Conservation (phyloP, 192 early-diverging fungal genomes). For the Coemansia sp. region DNA sequence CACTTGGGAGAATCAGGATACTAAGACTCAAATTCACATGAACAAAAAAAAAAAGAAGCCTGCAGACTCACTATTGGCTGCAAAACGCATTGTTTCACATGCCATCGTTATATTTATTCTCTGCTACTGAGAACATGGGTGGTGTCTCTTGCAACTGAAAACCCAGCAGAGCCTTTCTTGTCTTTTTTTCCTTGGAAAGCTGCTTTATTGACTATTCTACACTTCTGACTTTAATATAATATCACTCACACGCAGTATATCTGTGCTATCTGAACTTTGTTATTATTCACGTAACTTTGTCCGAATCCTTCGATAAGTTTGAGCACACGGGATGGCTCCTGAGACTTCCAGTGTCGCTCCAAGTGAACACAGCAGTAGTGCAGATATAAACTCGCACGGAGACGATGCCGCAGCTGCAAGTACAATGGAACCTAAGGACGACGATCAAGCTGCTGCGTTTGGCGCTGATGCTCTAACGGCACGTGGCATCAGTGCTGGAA, state of each 20-base stretch:
- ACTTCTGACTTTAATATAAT: neutral
- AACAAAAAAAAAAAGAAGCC: neutral
- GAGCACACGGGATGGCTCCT: neutral
- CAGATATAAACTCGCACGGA: neutral
- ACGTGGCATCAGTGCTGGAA: constrained; percentile 2
- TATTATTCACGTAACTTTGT: neutral
- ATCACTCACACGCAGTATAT: neutral
- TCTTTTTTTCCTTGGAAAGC: neutral
- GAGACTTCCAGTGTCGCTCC: neutral
- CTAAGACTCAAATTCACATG: neutral
- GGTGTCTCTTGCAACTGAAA: neutral
- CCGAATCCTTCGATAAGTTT: neutral
- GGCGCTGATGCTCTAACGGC: neutral
- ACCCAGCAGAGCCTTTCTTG: neutral
- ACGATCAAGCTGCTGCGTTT: neutral
- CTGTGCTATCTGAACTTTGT: neutral
- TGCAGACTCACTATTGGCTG: neutral
- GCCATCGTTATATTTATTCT: neutral
- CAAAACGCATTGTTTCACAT: constrained; percentile 4
- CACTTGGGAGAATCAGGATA: neutral
- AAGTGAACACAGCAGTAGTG: neutral
- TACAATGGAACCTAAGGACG: neutral
- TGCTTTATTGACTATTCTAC: neutral
- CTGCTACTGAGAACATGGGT: no score
- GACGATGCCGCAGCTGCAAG: neutral